Evolutionary conservation across 495 filamentous ascomycete species (phyloP).

Genomic region (Usnea hakonensis): DNA sequence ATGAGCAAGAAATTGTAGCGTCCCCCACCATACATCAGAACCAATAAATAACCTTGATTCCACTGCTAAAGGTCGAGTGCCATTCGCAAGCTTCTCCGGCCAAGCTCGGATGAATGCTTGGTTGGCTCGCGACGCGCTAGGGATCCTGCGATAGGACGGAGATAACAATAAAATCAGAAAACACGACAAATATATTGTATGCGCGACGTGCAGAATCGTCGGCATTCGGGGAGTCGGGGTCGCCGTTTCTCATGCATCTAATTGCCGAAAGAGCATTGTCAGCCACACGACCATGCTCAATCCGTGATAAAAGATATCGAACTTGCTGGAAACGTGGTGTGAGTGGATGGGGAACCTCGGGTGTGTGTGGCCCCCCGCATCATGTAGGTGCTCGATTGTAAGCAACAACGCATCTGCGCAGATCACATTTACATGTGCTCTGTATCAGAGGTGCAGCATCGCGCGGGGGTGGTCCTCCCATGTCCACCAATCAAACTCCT

Average conservation of each 20-base stretch:
- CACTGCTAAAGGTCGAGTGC: not conserved
- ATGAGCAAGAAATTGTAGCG: not conserved
- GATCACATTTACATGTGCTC: not conserved
- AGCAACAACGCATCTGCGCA: not conserved
- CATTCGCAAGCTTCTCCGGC: not conserved
- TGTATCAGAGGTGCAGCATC: not conserved
- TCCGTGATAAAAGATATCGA: not conserved
- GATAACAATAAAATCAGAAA: not conserved
- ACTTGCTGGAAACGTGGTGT: not conserved
- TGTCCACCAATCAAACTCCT: not conserved
- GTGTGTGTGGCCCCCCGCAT: not conserved
- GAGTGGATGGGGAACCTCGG: not conserved
- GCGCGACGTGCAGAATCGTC: not conserved
- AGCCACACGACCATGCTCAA: not conserved
- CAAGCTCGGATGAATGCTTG: not conserved
- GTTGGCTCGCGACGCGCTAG: conserved; percentile 6
- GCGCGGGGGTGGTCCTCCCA: too few relatives aligned
- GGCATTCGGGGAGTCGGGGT: conserved; percentile 1
- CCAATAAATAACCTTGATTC: not conserved
- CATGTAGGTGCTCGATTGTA: not conserved
- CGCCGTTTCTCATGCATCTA: not conserved
- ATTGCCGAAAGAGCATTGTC: not conserved
- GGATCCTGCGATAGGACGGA: conserved; percentile 3
- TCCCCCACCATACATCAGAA: not conserved
- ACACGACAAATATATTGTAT: not conserved